Conservation (phyloP, 2,329 filamentous ascomycete genomes). For the Sclerotinia glacialis region DNA sequence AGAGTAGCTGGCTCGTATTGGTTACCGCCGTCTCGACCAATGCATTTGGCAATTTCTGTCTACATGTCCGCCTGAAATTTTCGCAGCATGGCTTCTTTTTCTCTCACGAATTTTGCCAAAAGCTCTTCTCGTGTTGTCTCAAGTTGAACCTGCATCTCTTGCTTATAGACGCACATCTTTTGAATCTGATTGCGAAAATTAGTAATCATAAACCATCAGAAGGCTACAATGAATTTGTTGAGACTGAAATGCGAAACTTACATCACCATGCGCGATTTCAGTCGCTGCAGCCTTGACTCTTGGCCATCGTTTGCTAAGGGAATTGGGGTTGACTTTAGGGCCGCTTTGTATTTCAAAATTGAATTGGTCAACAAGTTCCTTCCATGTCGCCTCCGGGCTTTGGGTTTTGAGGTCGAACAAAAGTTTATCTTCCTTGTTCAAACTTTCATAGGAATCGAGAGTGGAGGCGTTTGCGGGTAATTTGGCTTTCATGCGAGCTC, state of each 20-base stretch:
- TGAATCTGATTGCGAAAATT: neutral
- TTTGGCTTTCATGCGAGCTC: neutral
- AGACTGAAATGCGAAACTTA: neutral
- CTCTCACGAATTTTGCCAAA: neutral
- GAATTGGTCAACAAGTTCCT: neutral
- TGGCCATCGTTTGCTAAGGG: neutral
- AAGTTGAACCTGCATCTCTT: neutral
- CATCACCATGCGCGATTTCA: neutral
- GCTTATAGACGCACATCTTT: slow-evolving; percentile 10
- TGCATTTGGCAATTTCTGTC: neutral
- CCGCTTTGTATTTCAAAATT: neutral
- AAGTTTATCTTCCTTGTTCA: slow-evolving; percentile 1
- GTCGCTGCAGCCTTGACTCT: neutral
- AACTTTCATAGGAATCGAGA: neutral
- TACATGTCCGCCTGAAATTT: neutral
- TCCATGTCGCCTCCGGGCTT: neutral
- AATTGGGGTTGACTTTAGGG: neutral
- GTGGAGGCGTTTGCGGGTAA: neutral
- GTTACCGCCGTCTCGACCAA: neutral
- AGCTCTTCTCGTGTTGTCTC: neutral
- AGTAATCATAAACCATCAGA: neutral
- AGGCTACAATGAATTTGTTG: too few species aligned
- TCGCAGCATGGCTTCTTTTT: neutral
- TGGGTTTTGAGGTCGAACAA: neutral
- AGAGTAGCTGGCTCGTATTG: neutral